Base-by-base conservation (phyloP, 768 basidiomycete genomes). In the Thelephora ganbajun region DNA sequence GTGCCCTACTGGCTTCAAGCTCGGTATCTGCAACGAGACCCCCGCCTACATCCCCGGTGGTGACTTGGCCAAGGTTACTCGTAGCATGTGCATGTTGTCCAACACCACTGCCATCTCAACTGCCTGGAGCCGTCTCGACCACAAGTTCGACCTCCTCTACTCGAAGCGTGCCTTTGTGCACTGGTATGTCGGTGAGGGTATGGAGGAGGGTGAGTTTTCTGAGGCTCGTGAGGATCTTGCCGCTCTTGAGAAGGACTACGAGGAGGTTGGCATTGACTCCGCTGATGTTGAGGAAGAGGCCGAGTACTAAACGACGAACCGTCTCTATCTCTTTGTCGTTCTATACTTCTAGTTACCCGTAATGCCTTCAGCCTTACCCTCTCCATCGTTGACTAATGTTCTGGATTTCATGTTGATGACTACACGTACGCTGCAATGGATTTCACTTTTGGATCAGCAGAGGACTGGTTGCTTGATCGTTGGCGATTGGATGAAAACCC, bases 211-310 rank as follows among this genome's bases (percentile, higher is more conserved):
- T 63, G 94, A 99, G 70, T 97, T 98, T 71, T 93, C 90, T 16
- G 94, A 97, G 71, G 94, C 94, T 16, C 85, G 94, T 51, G 96
- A 99, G 69, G 94, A 99, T 64, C 82, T 99, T 49, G 96, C 94
- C n/a, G 94, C 94, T n/a, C 80, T 99, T 48, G 94, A 97, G 74
- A 96, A 91, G 66, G 90, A 91, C 55, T 92, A 91, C 57, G 88
- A 90, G 63, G 89, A 96, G 63, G 90, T 82, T 54, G 76, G 79
- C 46, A 69, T 65, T 45, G 66, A 66, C 53, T 72, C 72, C 36
- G 73, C 70, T 3, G 71, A 73, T 35, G 67, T 52, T 14, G 71
- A 77, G 60, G 76, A 75, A 50, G 66, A 55, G 43, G 70, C 66
- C 51, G 71, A 73, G 57, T 73, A 73, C 59, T 73, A 64, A 55